Conservation (phyloP, 2,329 filamentous ascomycete species). For the Dothidotthia symphoricarpi region DNA sequence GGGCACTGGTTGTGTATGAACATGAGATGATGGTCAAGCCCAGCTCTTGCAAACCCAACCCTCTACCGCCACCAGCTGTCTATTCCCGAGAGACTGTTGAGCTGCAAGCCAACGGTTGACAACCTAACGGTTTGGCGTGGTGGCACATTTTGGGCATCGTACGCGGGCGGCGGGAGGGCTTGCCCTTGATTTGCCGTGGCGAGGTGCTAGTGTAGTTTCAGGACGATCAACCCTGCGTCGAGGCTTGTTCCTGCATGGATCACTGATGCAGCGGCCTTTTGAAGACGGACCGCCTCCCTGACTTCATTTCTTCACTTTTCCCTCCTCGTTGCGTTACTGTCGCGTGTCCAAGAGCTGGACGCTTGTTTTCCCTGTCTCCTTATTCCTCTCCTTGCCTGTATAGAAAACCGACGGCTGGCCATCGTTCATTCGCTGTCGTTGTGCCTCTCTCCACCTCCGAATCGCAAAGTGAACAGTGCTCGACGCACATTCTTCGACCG, state of each 20-base stretch:
- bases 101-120: neutral
- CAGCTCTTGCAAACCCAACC: neutral
- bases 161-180: slow-evolving; percentile 9
- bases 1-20: neutral
- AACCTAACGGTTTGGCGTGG: slow-evolving; percentile 4
- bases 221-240: slow-evolving; percentile 11
- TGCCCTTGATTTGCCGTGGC: slow-evolving; percentile 22
- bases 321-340: slow-evolving; percentile 13
- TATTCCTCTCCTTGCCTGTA: slow-evolving; percentile 7
- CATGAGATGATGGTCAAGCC: neutral
- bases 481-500: slow-evolving; percentile 32
- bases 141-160: slow-evolving; percentile 3
- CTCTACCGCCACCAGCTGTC: no score
- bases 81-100: neutral
- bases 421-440: slow-evolving; percentile 31
- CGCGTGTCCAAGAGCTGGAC: slow-evolving; percentile 19
- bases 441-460: slow-evolving; percentile 11
- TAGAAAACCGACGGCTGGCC: slow-evolving; percentile 30
- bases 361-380: slow-evolving; percentile 24
- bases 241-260: slow-evolving; percentile 23
- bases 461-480: slow-evolving; percentile 25
- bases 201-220: slow-evolving; percentile 18
- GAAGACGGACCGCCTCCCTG: slow-evolving; percentile 9
- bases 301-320: slow-evolving; percentile 11
- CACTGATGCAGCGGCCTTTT: slow-evolving; percentile 14